Percentiles rank a stretch among this genome's conserved stretches.
Conservation (phyloP, 225 moss, liverwort and hornwort genomes). For the Polytrichum commune region DNA sequence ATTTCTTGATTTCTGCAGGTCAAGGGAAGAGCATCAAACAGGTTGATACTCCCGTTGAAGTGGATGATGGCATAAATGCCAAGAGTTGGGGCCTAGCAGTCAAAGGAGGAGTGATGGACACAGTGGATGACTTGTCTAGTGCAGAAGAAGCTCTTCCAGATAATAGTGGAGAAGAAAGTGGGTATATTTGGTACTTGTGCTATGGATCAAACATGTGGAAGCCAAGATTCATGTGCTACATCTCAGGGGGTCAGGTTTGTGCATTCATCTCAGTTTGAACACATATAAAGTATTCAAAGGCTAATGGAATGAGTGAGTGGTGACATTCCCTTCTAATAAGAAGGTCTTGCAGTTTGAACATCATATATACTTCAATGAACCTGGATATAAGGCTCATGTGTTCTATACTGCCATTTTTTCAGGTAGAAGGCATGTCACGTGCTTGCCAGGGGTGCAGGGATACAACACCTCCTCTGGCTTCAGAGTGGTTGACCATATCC, state of each 20-base stretch:
- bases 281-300: too few relatives aligned
- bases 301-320: too few relatives aligned
- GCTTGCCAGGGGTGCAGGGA: slow-evolving; percentile 60
- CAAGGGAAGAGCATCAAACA: background rate
- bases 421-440: slow-evolving; percentile 68
- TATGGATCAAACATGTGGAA: slow-evolving; percentile 75
- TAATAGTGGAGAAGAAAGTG: slow-evolving; percentile 15
- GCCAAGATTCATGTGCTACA: slow-evolving; percentile 86
- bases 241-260: slow-evolving; percentile 74
- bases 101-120: background rate
- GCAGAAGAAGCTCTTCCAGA: slow-evolving; percentile 11
- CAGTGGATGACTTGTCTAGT: slow-evolving; percentile 5
- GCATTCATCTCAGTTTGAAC: background rate
- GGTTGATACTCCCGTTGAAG: background rate
- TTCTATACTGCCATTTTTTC: slow-evolving; percentile 4
- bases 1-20: too few relatives aligned
- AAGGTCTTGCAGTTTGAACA: too few relatives aligned
- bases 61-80: background rate
- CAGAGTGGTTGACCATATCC: slow-evolving; percentile 55
- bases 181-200: slow-evolving; percentile 72
- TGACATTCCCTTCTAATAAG: too few relatives aligned
- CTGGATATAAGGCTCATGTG: too few relatives aligned
- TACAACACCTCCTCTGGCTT: slow-evolving; percentile 57
- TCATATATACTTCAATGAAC: too few relatives aligned
- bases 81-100: background rate